Conservation (phyloP, 2,329 filamentous ascomycete genomes). For the Cercospora beticola region DNA sequence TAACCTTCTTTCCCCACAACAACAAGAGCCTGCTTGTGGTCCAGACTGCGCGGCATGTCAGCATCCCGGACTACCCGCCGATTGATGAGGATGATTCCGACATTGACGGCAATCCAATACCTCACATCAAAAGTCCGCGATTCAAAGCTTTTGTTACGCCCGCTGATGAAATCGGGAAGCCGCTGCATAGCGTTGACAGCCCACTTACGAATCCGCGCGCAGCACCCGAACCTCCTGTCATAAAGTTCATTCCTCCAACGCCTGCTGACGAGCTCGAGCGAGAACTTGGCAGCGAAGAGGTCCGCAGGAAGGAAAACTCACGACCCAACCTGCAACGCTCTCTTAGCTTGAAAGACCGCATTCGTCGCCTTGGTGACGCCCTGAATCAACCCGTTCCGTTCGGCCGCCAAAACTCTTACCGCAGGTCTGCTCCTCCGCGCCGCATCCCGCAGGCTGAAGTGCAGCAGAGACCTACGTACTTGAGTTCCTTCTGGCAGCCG, state of each 20-base stretch:
- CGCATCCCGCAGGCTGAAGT: constrained; percentile 7
- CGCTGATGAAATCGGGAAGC: constrained; percentile 16
- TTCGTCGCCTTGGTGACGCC: constrained; percentile 48
- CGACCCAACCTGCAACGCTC: constrained; percentile 33
- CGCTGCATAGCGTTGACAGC: constrained; percentile 48
- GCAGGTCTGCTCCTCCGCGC: constrained; percentile 28
- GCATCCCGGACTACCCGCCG: constrained; percentile 3
- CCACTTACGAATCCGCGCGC: constrained; percentile 59
- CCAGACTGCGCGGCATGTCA: constrained; percentile 44
- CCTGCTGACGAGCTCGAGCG: constrained; percentile 49
- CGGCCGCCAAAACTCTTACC: constrained; percentile 27
- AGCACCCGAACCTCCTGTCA: constrained; percentile 57
- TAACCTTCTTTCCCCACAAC: constrained; percentile 62
- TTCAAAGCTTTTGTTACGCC: constrained; percentile 25
- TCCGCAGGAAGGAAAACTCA: background rate
- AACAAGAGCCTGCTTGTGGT: constrained; percentile 65
- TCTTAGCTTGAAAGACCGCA: constrained; percentile 44
- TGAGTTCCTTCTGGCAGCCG: constrained; percentile 64
- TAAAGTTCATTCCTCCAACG: constrained; percentile 57
- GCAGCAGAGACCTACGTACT: constrained; percentile 36
- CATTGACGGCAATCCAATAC: constrained; percentile 5
- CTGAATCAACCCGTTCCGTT: constrained; percentile 45
- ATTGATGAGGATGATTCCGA: constrained; percentile 11
- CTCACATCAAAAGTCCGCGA: constrained; percentile 11
- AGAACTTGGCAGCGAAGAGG: constrained; percentile 33